phyloP scores from a whole-genome alignment of 345 rosid genomes.

The Citropsis articulata region DNA sequence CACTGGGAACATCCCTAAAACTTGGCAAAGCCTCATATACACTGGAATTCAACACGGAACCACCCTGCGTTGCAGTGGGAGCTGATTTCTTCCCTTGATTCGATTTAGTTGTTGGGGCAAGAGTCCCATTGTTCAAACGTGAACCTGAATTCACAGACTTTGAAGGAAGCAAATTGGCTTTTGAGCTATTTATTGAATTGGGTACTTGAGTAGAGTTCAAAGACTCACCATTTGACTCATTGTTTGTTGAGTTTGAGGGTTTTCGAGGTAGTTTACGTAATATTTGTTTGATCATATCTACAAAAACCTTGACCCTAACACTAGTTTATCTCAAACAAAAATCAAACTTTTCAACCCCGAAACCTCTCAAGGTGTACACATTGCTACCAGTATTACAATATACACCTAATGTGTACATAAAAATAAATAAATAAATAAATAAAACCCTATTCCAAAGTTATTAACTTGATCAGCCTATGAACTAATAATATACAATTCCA shows the following conservation, averaged over 20 bases:
- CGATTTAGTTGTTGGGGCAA: conserved; percentile 29
- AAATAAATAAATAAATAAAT: neutral
- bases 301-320: conserved; percentile 16
- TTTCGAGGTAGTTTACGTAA: conserved; percentile 69
- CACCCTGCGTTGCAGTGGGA: conserved; percentile 28
- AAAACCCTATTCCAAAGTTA: neutral
- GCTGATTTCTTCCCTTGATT: conserved; percentile 46
- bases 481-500: neutral
- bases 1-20: conserved; percentile 60
- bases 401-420: neutral
- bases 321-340: conserved; percentile 16
- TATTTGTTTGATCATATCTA: conserved; percentile 78
- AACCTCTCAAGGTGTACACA: conserved; percentile 20
- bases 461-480: conserved; percentile 6
- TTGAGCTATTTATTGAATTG: conserved; percentile 36
- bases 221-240: conserved; percentile 47
- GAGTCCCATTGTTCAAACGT: conserved; percentile 42
- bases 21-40: conserved; percentile 62
- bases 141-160: conserved; percentile 41
- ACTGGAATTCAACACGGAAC: conserved; percentile 32
- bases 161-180: conserved; percentile 31
- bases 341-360: conserved; percentile 15
- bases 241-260: conserved; percentile 56
- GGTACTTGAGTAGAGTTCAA: conserved; percentile 37
- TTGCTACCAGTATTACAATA: conserved; percentile 4